Conservation (phyloP, 441 rosid genomes). For the Manihot esculenta region DNA sequence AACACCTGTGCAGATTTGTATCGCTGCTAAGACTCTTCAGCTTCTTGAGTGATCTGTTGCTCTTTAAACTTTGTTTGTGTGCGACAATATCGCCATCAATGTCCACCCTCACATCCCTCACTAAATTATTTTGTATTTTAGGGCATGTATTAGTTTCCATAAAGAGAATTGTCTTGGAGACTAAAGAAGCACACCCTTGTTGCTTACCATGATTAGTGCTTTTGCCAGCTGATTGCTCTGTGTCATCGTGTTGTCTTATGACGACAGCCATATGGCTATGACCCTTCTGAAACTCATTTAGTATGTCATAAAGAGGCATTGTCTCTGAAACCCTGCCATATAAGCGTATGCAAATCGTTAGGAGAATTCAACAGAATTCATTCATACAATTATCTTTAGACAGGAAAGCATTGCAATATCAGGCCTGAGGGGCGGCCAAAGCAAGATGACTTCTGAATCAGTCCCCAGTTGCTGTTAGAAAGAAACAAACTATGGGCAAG, state of each 20-base stretch:
- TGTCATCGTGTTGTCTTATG: conserved; percentile 27
- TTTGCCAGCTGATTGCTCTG: conserved; percentile 22
- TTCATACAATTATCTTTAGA: background rate
- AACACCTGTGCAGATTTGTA: conserved; percentile 27
- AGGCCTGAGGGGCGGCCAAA: background rate
- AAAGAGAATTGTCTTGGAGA: background rate
- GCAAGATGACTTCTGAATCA: too few species aligned
- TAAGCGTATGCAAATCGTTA: background rate
- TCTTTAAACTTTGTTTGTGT: conserved; percentile 50
- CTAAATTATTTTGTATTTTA: conserved; percentile 12
- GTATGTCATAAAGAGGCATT: conserved; percentile 53
- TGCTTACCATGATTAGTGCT: conserved; percentile 22
- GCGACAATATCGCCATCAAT: conserved; percentile 52
- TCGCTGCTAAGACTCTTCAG: conserved; percentile 66
- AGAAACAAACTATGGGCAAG: too few species aligned
- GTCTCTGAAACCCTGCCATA: conserved; percentile 41
- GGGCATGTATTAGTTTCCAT: background rate
- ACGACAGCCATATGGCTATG: conserved; percentile 67
- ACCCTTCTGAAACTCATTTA: conserved; percentile 64
- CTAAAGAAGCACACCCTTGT: background rate
- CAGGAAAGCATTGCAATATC: background rate
- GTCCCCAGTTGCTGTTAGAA: too few species aligned
- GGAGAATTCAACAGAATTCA: background rate
- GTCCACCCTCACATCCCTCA: conserved; percentile 53
- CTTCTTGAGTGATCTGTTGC: conserved; percentile 56